Evolutionary conservation across 2,329 filamentous ascomycete species (phyloP).

Genomic region (Nannizzia gypsea): DNA sequence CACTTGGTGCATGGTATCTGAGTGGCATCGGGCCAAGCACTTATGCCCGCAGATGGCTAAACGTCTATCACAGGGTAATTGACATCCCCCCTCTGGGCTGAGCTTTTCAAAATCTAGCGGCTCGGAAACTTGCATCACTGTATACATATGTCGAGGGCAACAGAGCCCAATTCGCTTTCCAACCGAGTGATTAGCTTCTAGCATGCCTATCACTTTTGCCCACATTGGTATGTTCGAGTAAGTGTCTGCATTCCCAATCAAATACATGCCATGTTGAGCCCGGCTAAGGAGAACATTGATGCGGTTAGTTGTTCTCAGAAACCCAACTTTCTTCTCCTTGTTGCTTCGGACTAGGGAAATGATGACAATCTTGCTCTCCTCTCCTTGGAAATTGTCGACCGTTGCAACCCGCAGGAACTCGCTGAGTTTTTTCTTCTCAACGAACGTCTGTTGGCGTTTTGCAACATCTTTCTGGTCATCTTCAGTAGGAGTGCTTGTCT

Average conservation of each 20-base stretch:
- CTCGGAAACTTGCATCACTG: conserved; percentile 37
- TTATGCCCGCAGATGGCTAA: conserved; percentile 35
- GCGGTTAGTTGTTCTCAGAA: conserved; percentile 24
- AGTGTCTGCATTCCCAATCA: conserved; percentile 19
- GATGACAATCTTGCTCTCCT: conserved; percentile 26
- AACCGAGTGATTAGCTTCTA: conserved; percentile 2
- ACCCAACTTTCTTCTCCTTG: conserved; percentile 18
- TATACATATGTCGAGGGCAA: conserved; percentile 50
- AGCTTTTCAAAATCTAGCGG: conserved; percentile 47
- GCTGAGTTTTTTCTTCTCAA: background rate
- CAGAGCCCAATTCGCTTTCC: conserved; percentile 3
- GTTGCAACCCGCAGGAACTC: conserved; percentile 1
- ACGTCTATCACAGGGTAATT: conserved; percentile 36
- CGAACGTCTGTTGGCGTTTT: background rate
- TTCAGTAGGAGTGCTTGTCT: background rate
- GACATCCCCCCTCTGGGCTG: conserved; percentile 53
- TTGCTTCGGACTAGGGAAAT: conserved; percentile 25
- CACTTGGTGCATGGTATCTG: conserved; percentile 31
- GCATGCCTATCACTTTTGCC: conserved; percentile 8
- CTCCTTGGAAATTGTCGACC: conserved; percentile 19
- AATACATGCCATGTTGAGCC: conserved; percentile 25
- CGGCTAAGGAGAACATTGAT: conserved; percentile 25
- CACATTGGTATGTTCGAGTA: conserved; percentile 10
- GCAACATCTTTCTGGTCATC: background rate
- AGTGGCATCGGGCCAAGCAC: conserved; percentile 37